Evolutionary conservation across 768 basidiomycete genomes (phyloP), one percentile per base, ranked within the genome.

Genomic region (Leccinellum albellum): DNA sequence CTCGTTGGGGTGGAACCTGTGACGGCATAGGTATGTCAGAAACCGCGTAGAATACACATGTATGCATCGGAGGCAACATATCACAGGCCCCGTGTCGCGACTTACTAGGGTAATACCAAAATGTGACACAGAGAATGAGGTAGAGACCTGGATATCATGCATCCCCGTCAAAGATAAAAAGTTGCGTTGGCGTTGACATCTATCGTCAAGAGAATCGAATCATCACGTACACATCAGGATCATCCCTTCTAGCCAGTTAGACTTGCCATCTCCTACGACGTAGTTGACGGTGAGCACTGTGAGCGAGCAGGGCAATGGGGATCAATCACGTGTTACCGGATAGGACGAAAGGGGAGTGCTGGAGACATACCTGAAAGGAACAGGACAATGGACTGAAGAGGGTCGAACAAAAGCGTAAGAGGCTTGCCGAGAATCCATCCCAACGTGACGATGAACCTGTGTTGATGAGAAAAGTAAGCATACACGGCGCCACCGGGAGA

Each of bases 221-320:
- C 26, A 64, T 40, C n/a, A 40, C 76, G 49, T 61, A 82, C 86
- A 84, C 55, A 91, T 82, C n/a, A 92, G 78, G 55, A 91, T 85
- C 63, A 85, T 72, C 23, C 91, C 92, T 71, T 96, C 94, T n/a
- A 97, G 78, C 86, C 94, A 97, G 70, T 95, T 96, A 28, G 87
- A 90, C 67, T 85, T 89, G 13, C 93, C 93, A 63, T 97, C 95
- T 50, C 84, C 81, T 6, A 95, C 82, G 21, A 88, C 86, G 65
- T 90, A 91, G 66, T 89, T 91, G 72, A 96, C 91, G 4, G 90
- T 89, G 62, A 91, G 75, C 14, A 91, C 87, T 87, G 56, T 23
- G 42, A 12, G 21, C 3, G 42, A 4, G 20, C n/a, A 23, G 4
- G n/a, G 12, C n/a, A 17, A 47, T 32, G 10, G 5, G 8, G 2